Evolutionary conservation across 179 eudicot genomes (phyloP).

Genomic region (Silene coronaria): DNA sequence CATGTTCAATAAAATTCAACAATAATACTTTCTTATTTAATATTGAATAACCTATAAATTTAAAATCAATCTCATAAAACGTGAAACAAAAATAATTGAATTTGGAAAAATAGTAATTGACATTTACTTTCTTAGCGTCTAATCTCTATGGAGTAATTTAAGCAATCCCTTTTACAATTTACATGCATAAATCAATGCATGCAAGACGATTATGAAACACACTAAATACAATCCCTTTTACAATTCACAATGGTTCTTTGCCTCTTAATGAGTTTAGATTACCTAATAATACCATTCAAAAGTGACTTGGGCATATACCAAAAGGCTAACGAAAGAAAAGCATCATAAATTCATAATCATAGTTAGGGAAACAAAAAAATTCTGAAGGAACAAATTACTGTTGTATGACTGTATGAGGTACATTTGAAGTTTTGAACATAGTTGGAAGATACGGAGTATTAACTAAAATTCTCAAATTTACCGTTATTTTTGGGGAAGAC

Average conservation of each 20-base stretch:
- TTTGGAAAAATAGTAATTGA: background rate
- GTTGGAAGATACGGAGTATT: too few species aligned
- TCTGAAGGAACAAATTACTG: too few species aligned
- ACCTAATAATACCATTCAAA: constrained; percentile 6
- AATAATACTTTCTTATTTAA: too few species aligned
- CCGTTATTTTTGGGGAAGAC: too few species aligned
- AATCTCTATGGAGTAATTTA: background rate
- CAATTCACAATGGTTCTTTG: constrained; percentile 9
- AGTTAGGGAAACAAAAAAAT: too few species aligned
- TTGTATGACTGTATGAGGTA: too few species aligned
- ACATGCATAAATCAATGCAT: constrained; percentile 25
- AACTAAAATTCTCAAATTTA: too few species aligned
- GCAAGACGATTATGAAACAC: constrained; percentile 25
- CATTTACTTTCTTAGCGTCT: background rate
- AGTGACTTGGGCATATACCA: constrained; percentile 4
- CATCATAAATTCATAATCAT: constrained; percentile 14
- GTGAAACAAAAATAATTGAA: too few species aligned
- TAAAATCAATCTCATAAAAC: too few species aligned
- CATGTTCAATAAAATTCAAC: too few species aligned
- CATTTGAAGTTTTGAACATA: too few species aligned
- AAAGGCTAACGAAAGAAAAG: constrained; percentile 22
- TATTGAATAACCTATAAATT: too few species aligned
- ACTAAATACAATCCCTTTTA: background rate
- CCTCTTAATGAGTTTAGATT: constrained; percentile 10
- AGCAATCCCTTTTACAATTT: constrained; percentile 10